A percentile compares a stretch with the other conserved stretches of the same genome.
Conservation (phyloP, 2,329 filamentous ascomycete genomes). For the Sphaceloma murrayae region DNA sequence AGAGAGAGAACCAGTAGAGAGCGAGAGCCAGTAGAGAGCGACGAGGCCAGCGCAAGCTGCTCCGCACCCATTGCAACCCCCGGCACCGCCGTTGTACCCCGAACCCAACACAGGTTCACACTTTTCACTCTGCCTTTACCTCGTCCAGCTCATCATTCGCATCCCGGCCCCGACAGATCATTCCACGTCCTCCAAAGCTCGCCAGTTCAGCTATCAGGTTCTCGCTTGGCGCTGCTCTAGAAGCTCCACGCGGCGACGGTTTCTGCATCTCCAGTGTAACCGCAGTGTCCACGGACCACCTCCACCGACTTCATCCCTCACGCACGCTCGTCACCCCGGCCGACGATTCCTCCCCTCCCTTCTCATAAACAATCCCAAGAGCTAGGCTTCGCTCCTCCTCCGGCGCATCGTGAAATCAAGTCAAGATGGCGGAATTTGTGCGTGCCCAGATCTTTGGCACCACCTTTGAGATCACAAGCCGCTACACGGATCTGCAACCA, state of each 20-base stretch:
- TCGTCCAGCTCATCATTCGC: neutral
- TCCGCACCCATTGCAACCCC: neutral
- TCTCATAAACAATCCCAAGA: neutral
- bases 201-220: neutral
- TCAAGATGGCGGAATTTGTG: slow-evolving; percentile 95
- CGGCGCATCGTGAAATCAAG: too few relatives aligned
- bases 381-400: too few relatives aligned
- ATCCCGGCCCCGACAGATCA: too few relatives aligned
- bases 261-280: slow-evolving; percentile 17
- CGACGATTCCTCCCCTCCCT: neutral
- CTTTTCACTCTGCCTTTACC: slow-evolving; percentile 1
- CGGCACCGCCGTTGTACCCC: neutral
- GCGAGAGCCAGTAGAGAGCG: too few relatives aligned
- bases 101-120: neutral
- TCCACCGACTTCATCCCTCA: neutral
- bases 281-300: slow-evolving; percentile 15
- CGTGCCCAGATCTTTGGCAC: slow-evolving; percentile 99
- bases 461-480: slow-evolving; percentile 98
- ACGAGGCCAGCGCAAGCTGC: too few relatives aligned
- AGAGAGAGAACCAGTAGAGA: slow-evolving; percentile 3
- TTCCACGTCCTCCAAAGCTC: neutral
- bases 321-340: slow-evolving; percentile 1
- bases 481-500: slow-evolving; percentile 94
- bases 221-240: slow-evolving; percentile 9
- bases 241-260: slow-evolving; percentile 16